Percentiles rank a stretch among this genome's conserved stretches.
These are phyloP conservation scores for Fusarium sp. DNA, from an alignment of 2,329 filamentous ascomycete species.

Conservation along the genomic window DNA sequence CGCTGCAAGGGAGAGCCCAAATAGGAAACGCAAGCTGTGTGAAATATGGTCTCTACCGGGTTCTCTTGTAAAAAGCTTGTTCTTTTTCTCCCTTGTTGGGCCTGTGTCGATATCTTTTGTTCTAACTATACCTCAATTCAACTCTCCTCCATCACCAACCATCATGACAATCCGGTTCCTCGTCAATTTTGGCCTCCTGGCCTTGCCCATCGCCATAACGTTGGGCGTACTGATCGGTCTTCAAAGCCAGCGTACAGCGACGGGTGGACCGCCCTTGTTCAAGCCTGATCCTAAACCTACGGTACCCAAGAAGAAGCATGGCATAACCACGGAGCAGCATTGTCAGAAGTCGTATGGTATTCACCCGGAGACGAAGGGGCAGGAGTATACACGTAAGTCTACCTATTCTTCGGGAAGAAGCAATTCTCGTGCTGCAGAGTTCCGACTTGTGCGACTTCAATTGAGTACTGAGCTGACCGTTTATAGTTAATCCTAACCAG, in stretches of 20 bases:
- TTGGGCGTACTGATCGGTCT: conserved; percentile 63
- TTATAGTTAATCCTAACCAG: conserved; percentile 67
- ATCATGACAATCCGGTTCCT: conserved; percentile 57
- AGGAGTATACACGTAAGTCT: conserved; percentile 61
- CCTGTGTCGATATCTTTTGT: not conserved
- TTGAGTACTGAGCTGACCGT: conserved; percentile 22
- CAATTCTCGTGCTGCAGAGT: not conserved
- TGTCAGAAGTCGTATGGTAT: conserved; percentile 54
- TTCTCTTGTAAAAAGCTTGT: conserved; percentile 18
- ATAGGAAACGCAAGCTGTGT: conserved; percentile 16
- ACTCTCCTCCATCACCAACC: conserved; percentile 5
- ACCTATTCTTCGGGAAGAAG: not conserved
- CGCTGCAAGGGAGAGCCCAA: conserved; percentile 20
- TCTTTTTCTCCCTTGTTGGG: conserved; percentile 11
- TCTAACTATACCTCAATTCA: not conserved
- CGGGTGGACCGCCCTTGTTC: conserved; percentile 60
- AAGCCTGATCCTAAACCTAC: conserved; percentile 36
- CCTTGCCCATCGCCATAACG: conserved; percentile 62
- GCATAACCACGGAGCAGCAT: conserved; percentile 36
- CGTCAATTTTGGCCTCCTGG: conserved; percentile 63
- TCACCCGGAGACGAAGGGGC: conserved; percentile 56
- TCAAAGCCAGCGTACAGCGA: conserved; percentile 57
- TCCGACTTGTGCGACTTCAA: conserved; percentile 4
- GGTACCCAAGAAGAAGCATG: conserved; percentile 43
- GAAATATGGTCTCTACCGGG: conserved; percentile 10